These are phyloP conservation scores for Saitozyma podzolica DNA, from an alignment of 768 basidiomycete genomes.

Conservation along the genomic window DNA sequence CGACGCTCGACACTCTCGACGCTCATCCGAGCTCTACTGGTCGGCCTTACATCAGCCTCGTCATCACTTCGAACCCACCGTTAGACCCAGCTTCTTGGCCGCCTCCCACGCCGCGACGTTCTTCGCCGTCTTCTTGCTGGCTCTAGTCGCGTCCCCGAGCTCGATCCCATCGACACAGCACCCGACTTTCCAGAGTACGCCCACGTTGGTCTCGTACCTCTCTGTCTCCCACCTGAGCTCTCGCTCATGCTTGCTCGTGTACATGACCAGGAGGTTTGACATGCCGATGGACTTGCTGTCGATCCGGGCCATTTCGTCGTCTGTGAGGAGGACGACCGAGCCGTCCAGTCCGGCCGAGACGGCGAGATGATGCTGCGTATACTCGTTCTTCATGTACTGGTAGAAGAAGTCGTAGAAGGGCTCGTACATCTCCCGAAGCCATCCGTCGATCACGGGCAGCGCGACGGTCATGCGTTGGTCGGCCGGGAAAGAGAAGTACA, in stretches of 20 bases:
- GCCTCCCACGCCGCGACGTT: slow-evolving; percentile 43
- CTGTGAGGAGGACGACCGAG: slow-evolving; percentile 14
- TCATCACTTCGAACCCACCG: slow-evolving; percentile 21
- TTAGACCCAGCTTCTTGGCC: slow-evolving; percentile 37
- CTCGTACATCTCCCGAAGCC: slow-evolving; percentile 48
- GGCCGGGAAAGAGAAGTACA: slow-evolving; percentile 40
- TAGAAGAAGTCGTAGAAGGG: slow-evolving; percentile 46
- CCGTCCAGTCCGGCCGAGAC: slow-evolving; percentile 25
- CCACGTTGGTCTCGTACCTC: slow-evolving; percentile 34
- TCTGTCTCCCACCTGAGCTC: slow-evolving; percentile 34
- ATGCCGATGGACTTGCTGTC: slow-evolving; percentile 33
- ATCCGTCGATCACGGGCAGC: slow-evolving; percentile 30
- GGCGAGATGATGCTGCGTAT: slow-evolving; percentile 34
- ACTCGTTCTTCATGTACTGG: slow-evolving; percentile 40
- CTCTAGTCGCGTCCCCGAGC: slow-evolving; percentile 36
- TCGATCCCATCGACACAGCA: slow-evolving; percentile 36
- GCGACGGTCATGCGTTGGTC: slow-evolving; percentile 19
- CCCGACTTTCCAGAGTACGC: slow-evolving; percentile 34
- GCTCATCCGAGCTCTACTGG: too few species aligned
- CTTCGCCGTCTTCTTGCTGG: slow-evolving; percentile 37
- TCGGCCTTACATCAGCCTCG: neutral
- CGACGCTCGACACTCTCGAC: too few species aligned
- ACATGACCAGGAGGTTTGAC: slow-evolving; percentile 28
- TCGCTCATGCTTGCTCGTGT: slow-evolving; percentile 16
- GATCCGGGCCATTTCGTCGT: slow-evolving; percentile 29